These are phyloP conservation scores for Fusarium sublunatum DNA, from an alignment of 2,329 filamentous ascomycete genomes.

Conservation along the genomic window DNA sequence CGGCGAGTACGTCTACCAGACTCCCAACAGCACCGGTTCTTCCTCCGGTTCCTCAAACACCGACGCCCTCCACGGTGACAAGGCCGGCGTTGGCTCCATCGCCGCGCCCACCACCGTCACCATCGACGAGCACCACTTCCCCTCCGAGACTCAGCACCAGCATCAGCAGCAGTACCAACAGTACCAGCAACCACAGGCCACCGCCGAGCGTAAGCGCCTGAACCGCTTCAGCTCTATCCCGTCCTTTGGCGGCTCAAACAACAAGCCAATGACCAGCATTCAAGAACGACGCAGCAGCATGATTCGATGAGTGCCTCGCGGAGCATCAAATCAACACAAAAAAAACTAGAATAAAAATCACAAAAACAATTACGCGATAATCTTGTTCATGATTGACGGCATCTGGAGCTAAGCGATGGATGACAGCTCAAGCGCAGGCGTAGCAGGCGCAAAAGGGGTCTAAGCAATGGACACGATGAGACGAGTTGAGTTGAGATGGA, in stretches of 20 bases:
- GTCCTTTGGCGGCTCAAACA: conserved; percentile 58
- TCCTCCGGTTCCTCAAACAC: conserved; percentile 59
- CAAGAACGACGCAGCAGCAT: conserved; percentile 58
- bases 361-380: conserved; percentile 25
- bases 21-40: conserved; percentile 68
- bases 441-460: conserved; percentile 31
- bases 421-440: conserved; percentile 33
- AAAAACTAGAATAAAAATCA: conserved; percentile 20
- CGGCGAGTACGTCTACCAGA: conserved; percentile 91
- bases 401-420: conserved; percentile 37
- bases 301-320: conserved; percentile 48
- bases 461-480: conserved; percentile 38
- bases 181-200: conserved; percentile 22
- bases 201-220: conserved; percentile 55
- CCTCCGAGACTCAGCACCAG: conserved; percentile 28
- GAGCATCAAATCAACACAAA: conserved; percentile 24
- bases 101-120: conserved; percentile 43
- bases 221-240: conserved; percentile 68
- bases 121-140: conserved; percentile 39
- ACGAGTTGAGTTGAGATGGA: conserved; percentile 35
- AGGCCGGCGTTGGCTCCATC: conserved; percentile 40
- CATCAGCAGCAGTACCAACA: conserved; percentile 31
- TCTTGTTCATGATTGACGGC: conserved; percentile 43
- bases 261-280: conserved; percentile 50
- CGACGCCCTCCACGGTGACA: conserved; percentile 54